phyloP scores from a whole-genome alignment of 1,139 yeast species.

The Citeromyces siamensis region DNA sequence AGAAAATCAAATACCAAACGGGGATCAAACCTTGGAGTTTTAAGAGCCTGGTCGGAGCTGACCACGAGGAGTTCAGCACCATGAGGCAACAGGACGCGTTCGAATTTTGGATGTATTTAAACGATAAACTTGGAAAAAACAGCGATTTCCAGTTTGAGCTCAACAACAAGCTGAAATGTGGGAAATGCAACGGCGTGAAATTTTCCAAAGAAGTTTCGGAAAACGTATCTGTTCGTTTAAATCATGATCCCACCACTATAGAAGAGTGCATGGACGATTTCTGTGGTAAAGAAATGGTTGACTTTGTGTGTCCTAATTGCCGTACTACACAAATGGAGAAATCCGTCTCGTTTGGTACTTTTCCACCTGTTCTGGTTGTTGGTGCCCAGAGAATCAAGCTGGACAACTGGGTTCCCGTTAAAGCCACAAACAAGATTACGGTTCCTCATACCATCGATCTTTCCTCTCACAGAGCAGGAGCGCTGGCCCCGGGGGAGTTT shows the following conservation, averaged over 20 bases:
- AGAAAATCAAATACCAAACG: slow-evolving; percentile 37
- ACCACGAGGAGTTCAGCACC: slow-evolving; percentile 73
- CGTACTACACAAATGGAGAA: slow-evolving; percentile 21
- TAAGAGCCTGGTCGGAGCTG: slow-evolving; percentile 63
- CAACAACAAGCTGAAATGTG: slow-evolving; percentile 56
- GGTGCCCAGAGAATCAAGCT: slow-evolving; percentile 73
- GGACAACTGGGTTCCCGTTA: slow-evolving; percentile 85
- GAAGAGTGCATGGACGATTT: slow-evolving; percentile 34
- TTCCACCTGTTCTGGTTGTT: slow-evolving; percentile 59
- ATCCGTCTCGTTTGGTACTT: slow-evolving; percentile 43
- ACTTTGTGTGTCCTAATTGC: slow-evolving; percentile 60
- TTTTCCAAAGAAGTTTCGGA: slow-evolving; percentile 52
- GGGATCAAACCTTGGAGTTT: slow-evolving; percentile 74
- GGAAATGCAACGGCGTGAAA: slow-evolving; percentile 47
- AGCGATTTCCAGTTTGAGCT: slow-evolving; percentile 49
- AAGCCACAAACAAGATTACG: slow-evolving; percentile 51
- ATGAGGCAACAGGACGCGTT: slow-evolving; percentile 92
- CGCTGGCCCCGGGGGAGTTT: slow-evolving; percentile 27
- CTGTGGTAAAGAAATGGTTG: slow-evolving; percentile 44
- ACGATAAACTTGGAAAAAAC: slow-evolving; percentile 34
- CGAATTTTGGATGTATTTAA: slow-evolving; percentile 66
- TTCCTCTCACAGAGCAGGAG: slow-evolving; percentile 19
- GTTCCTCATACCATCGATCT: slow-evolving; percentile 38
- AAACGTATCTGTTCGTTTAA: slow-evolving; percentile 51
- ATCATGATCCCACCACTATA: slow-evolving; percentile 35